phyloP scores from a whole-genome alignment of 306 rosid species.

The Medicago arabica region DNA sequence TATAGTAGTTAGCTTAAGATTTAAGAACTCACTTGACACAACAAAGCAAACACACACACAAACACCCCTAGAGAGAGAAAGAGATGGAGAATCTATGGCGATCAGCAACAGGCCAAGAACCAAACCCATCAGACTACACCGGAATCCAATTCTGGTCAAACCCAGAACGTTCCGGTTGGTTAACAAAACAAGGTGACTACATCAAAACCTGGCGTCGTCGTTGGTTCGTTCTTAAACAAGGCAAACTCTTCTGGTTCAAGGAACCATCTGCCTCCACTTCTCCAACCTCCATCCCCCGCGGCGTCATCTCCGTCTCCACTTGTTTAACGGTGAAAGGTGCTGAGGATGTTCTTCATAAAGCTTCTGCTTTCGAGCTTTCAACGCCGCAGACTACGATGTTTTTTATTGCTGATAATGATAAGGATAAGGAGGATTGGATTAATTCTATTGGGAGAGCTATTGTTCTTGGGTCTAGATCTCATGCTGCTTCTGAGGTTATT shows the following conservation, averaged over 20 bases:
- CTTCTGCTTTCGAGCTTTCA: slow-evolving; percentile 59
- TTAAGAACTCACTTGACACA: not conserved
- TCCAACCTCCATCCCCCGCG: slow-evolving; percentile 42
- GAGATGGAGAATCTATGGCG: slow-evolving; percentile 51
- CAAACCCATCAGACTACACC: slow-evolving; percentile 29
- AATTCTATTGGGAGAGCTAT: slow-evolving; percentile 75
- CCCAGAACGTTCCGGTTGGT: slow-evolving; percentile 49
- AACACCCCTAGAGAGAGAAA: not conserved
- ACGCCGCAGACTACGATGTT: slow-evolving; percentile 55
- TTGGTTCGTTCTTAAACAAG: slow-evolving; percentile 52
- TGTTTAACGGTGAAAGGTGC: slow-evolving; percentile 68
- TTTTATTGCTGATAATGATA: slow-evolving; percentile 65
- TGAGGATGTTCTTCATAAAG: slow-evolving; percentile 58
- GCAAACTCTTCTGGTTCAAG: slow-evolving; percentile 55
- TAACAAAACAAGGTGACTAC: slow-evolving; percentile 51
- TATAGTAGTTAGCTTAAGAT: too few species aligned
- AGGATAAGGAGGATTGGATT: slow-evolving; percentile 74
- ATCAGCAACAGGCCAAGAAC: slow-evolving; percentile 37
- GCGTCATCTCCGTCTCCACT: slow-evolving; percentile 50
- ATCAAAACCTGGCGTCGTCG: slow-evolving; percentile 56
- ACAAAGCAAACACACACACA: not conserved
- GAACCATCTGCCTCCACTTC: slow-evolving; percentile 35
- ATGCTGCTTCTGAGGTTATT: slow-evolving; percentile 62
- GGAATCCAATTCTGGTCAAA: slow-evolving; percentile 50
- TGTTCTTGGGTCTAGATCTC: slow-evolving; percentile 68